Percentiles rank a stretch among this genome's conserved stretches.
Conservation (phyloP, 2,329 filamentous ascomycete species). For the Xylariomycetidae sp. region DNA sequence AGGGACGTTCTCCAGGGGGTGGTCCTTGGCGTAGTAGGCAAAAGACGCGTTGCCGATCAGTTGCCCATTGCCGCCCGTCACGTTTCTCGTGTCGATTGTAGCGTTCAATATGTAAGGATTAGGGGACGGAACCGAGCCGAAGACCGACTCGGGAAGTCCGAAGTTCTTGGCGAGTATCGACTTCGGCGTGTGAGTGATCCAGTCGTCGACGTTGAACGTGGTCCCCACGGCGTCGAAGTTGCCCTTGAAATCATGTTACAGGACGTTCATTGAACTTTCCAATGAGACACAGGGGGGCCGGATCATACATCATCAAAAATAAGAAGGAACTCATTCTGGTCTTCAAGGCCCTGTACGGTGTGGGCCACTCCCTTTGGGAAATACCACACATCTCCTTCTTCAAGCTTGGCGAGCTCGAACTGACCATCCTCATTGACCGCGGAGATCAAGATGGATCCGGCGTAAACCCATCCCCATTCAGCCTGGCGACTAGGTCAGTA, state of each 20-base stretch:
- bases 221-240: slow-evolving; percentile 63
- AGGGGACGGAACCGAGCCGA: slow-evolving; percentile 50
- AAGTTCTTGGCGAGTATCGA: slow-evolving; percentile 65
- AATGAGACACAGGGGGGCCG: too few relatives aligned
- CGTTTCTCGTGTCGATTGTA: slow-evolving; percentile 43
- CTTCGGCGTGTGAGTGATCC: slow-evolving; percentile 62
- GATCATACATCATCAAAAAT: slow-evolving; percentile 65
- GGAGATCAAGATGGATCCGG: slow-evolving; percentile 52
- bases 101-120: slow-evolving; percentile 60
- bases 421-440: slow-evolving; percentile 59
- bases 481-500: too few relatives aligned
- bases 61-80: slow-evolving; percentile 40
- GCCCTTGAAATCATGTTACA: too few relatives aligned
- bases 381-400: slow-evolving; percentile 64
- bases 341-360: slow-evolving; percentile 58
- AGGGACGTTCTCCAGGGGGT: slow-evolving; percentile 51
- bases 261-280: too few relatives aligned
- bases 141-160: slow-evolving; percentile 55
- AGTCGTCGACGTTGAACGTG: slow-evolving; percentile 68
- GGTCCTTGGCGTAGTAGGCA: slow-evolving; percentile 55
- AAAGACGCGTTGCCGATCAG: slow-evolving; percentile 56
- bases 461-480: slow-evolving; percentile 61
- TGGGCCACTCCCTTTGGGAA: slow-evolving; percentile 63
- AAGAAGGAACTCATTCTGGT: slow-evolving; percentile 64
- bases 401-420: slow-evolving; percentile 50